phyloP scores from a whole-genome alignment of 495 filamentous ascomycete genomes.

The Cairneyella variabilis region DNA sequence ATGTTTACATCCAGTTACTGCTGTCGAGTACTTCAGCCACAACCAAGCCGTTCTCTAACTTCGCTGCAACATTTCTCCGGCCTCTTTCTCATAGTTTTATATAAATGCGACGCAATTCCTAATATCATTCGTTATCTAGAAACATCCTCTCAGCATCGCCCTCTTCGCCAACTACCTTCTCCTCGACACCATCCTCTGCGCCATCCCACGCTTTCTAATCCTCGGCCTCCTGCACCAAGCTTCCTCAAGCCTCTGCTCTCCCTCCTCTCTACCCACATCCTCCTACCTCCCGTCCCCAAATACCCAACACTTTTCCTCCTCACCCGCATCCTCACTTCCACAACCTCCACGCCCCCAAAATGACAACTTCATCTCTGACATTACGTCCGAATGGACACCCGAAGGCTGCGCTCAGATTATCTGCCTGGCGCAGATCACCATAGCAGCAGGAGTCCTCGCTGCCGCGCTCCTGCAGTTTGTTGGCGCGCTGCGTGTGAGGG shows the following conservation, averaged over 20 bases:
- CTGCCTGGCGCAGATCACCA: conserved; percentile 11
- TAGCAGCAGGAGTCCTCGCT: conserved; percentile 16
- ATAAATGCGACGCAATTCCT: neutral
- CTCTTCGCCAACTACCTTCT: conserved; percentile 24
- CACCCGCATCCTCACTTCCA: neutral
- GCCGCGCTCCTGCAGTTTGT: conserved; percentile 23
- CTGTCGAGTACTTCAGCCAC: neutral
- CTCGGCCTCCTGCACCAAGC: conserved; percentile 16
- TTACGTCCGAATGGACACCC: conserved; percentile 8
- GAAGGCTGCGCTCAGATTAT: conserved; percentile 11
- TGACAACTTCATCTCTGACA: neutral
- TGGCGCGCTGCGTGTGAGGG: conserved; percentile 22
- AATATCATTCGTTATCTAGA: conserved; percentile 5
- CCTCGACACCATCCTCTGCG: conserved; percentile 21
- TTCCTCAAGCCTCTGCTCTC: conserved; percentile 10
- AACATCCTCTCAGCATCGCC: conserved; percentile 24
- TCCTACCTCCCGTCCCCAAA: neutral
- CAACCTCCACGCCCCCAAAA: no score
- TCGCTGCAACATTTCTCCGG: neutral
- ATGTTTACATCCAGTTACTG: neutral
- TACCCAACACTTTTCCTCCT: neutral
- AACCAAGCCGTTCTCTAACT: no score
- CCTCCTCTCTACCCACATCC: neutral
- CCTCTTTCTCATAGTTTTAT: neutral
- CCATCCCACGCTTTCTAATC: conserved; percentile 22